These are phyloP conservation scores for Baorangia bicolor DNA, from an alignment of 768 basidiomycete genomes.

Conservation along the genomic window DNA sequence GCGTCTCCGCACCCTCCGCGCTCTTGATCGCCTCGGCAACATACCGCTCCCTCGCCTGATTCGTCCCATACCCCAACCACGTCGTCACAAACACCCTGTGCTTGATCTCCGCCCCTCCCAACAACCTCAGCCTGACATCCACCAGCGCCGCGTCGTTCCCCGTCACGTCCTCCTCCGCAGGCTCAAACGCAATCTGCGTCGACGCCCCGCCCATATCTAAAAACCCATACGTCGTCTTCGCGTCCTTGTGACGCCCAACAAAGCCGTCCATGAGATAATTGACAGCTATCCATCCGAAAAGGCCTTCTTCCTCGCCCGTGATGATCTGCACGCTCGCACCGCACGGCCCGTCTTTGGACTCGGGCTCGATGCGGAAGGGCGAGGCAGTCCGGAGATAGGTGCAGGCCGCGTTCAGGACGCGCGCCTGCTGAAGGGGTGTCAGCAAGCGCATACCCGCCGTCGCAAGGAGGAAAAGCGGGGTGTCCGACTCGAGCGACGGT, in stretches of 20 bases:
- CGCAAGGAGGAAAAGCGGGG: constrained; percentile 91
- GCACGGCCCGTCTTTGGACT: constrained; percentile 74
- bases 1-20: constrained; percentile 42
- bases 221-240: constrained; percentile 91
- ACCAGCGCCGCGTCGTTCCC: constrained; percentile 57
- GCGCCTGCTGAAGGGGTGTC: constrained; percentile 60
- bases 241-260: constrained; percentile 40
- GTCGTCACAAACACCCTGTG: constrained; percentile 97
- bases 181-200: constrained; percentile 98
- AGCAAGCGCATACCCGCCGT: constrained; percentile 98
- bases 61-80: constrained; percentile 98
- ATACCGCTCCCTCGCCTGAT: constrained; percentile 94
- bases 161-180: constrained; percentile 54
- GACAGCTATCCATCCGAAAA: constrained; percentile 99
- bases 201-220: constrained; percentile 99
- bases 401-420: constrained; percentile 77
- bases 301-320: constrained; percentile 95
- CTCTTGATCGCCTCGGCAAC: constrained; percentile 63
- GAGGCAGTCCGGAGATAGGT: constrained; percentile 72
- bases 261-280: constrained; percentile 99
- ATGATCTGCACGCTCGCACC: constrained; percentile 93
- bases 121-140: constrained; percentile 75
- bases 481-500: constrained; percentile 78
- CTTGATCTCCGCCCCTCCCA: constrained; percentile 82
- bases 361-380: constrained; percentile 69